Evolutionary conservation across 768 basidiomycete species (phyloP), one percentile per base, ranked within the genome.

Genomic region (Agaricus bisporus): DNA sequence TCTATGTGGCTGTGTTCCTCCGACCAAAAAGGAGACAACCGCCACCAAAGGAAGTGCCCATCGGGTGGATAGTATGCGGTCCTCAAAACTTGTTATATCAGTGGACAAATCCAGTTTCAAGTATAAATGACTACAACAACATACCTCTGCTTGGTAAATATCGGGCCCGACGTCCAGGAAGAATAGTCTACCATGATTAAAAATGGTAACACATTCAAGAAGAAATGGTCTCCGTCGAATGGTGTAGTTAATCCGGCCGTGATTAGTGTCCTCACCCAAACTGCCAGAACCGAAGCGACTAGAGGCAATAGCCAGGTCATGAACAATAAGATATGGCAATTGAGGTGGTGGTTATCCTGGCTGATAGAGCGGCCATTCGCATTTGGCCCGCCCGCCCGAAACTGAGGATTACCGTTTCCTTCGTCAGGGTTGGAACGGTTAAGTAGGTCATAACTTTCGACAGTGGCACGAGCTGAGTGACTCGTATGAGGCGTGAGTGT

Each of bases 221-320:
- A 78, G 62, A 80, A 79, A 62, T 93, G 91, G 64, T 95, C 92
- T 0, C 88, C 85, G 41, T 84, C 79, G 66, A 93, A 95, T 2
- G 88, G 88, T 5, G 85, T 84, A 7, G 80, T 85, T 56, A 82
- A 78, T 0, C 89, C 88, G 9, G 91, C 88, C 0, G 88, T 88
- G 36, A 81, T 76, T 10, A 95, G 70, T 37, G 93, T 95, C 47
- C 92, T 81, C 2, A 86, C 86, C 95, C 95, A 98, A 2, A 95
- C 92, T 1, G 81, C 85, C 22, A 98, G 72, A 5, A 87, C 85
- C 0, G 91, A 86, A 2, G 83, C 86, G 5, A 77, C 77, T 51
- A 91, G 72, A 1, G 94, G 94, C 0, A 95, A 69, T 2, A 94
- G 72, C 79, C 85, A 86, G 15, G 88, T 85, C 80, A 93, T 82